phyloP scores from a whole-genome alignment of 78 protist species.

The Dictyostelium brefeldianum region DNA sequence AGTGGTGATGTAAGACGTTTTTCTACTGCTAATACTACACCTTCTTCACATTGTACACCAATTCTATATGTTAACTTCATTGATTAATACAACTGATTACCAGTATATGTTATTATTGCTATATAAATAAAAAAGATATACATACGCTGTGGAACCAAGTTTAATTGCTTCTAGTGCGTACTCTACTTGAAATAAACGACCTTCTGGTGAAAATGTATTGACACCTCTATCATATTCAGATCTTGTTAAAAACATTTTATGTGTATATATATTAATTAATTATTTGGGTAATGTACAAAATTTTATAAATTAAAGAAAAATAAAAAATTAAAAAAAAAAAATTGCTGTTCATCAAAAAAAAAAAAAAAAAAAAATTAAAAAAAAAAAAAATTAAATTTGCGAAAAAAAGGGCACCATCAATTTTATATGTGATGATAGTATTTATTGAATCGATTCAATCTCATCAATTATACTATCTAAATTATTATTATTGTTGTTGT shows the following conservation, averaged over 20 bases:
- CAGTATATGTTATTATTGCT: not conserved
- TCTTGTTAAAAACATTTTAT: slow-evolving; percentile 74
- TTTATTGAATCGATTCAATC: slow-evolving; percentile 8
- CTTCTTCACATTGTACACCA: slow-evolving; percentile 98
- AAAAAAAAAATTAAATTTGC: not conserved
- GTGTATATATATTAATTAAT: not conserved
- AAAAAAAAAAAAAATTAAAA: not conserved
- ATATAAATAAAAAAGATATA: not conserved
- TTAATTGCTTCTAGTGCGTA: slow-evolving; percentile 99
- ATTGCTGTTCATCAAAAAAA: not conserved
- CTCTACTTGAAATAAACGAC: slow-evolving; percentile 99
- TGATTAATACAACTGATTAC: slow-evolving; percentile 62
- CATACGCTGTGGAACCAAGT: slow-evolving; percentile 81
- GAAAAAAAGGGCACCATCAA: too few relatives aligned
- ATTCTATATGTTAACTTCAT: slow-evolving; percentile 90
- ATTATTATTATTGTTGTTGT: not conserved
- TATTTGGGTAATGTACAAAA: not conserved
- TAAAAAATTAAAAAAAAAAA: slow-evolving; percentile 21
- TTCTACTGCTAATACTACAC: slow-evolving; percentile 99
- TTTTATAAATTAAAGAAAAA: not conserved
- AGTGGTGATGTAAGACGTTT: slow-evolving; percentile 97
- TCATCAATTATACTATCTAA: not conserved
- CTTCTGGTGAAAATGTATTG: slow-evolving; percentile 99
- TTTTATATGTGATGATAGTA: not conserved
- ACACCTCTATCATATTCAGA: slow-evolving; percentile 99